Conservation (phyloP, 345 rosid species). For the Eucalyptus pauciflora region DNA sequence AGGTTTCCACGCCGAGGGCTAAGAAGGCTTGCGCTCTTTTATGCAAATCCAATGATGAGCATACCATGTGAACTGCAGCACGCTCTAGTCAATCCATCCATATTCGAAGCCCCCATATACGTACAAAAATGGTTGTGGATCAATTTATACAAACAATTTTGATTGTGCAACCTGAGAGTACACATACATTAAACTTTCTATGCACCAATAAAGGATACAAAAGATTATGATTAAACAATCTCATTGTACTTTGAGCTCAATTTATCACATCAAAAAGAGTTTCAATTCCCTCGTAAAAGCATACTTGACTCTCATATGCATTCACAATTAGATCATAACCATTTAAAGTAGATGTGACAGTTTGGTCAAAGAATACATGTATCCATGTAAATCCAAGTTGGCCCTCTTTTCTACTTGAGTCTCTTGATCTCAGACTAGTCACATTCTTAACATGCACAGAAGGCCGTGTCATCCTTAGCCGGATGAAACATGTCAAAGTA, state of each 20-base stretch:
- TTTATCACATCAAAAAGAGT: neutral
- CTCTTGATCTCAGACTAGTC: neutral
- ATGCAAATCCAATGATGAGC: no score
- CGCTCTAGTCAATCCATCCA: neutral
- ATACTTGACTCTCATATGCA: neutral
- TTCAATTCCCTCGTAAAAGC: neutral
- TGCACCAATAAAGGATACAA: neutral
- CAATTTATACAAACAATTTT: neutral
- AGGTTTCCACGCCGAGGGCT: no score
- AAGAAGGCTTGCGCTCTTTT: no score
- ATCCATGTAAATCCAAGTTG: neutral
- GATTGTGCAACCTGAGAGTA: fast-evolving
- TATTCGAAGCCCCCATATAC: neutral
- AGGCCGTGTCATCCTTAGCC: neutral
- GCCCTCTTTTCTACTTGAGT: neutral
- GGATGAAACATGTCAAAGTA: neutral
- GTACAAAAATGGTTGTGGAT: neutral
- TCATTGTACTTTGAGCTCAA: neutral
- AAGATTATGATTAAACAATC: neutral
- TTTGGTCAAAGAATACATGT: neutral
- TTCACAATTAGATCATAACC: neutral
- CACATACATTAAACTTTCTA: neutral
- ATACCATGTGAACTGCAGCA: no score
- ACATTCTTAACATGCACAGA: neutral
- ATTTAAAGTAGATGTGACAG: neutral